Base-by-base conservation (phyloP, 2,329 filamentous ascomycete species). In the Aureobasidium melanogenum region DNA sequence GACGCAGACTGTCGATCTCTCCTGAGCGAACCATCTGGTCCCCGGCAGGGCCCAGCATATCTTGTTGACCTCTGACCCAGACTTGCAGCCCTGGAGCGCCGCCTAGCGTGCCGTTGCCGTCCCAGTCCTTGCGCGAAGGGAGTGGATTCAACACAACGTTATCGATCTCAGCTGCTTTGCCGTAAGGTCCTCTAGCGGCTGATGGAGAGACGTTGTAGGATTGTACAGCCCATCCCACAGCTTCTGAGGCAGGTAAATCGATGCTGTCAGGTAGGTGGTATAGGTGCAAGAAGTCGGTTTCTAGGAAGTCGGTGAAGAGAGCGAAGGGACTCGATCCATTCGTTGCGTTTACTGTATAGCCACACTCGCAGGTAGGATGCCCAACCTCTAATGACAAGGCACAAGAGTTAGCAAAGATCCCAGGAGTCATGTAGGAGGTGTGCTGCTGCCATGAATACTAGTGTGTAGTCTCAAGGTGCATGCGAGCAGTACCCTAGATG, bases 231-330 rank as follows among this genome's bases (percentile, higher is more conserved):
- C 89, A 93, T 64, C 85, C 80, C 2, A 80, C 75, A 5, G 75
- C 43, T 14, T 56, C 32, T 9, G 51, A 57, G n/a, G 30, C 48
- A 9, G 48, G 38, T 19, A 57, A 14, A 19, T 59, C 62, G 46
- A 63, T 61, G n/a, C 51, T 60, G 36, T 61, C 28, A 17, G 77
- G 73, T 50, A 83, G 74, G 60, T 80, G 71, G 10, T 74, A 66
- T 39, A 83, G 69, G 63, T 83, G 82, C 3, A 84, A 75, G 69
- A 92, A 92, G 73, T 92, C 85, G 22, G 86, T 86, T 69, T 91
- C 88, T 56, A 89, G 73, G 12, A 85, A 69, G 63, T 91, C 84
- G 2, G 86, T 89, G 70, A 88, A 91, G 57, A 88, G 69, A 43
- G 77, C 73, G 50, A 72, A 68, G 4, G 69, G 65, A 30, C 74